phyloP scores from a whole-genome alignment of 441 rosid genomes.

The Theobroma grandiflorum region DNA sequence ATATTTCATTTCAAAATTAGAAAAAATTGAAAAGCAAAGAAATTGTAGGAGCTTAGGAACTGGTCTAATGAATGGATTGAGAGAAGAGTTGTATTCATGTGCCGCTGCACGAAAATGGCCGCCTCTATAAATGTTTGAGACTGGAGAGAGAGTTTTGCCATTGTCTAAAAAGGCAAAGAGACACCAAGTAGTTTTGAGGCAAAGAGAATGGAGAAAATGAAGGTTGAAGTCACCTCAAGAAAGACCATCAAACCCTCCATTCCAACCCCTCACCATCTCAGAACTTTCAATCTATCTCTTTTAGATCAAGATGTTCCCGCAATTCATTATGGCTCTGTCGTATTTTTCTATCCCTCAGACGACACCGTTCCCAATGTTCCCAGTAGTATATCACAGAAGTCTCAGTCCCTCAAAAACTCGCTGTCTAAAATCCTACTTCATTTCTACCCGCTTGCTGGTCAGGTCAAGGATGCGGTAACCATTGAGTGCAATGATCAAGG shows the following conservation, averaged over 20 bases:
- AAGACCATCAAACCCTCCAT: conserved; percentile 39
- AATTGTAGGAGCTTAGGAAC: too few species aligned
- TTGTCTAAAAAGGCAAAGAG: neutral
- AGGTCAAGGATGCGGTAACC: conserved; percentile 20
- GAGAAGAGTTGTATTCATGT: too few species aligned
- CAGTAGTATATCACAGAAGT: neutral
- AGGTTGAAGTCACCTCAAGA: conserved; percentile 27
- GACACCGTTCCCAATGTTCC: neutral
- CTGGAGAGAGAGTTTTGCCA: too few species aligned
- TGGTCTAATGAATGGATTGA: too few species aligned
- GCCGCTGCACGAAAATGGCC: too few species aligned
- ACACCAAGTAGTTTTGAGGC: neutral
- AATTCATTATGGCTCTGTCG: conserved; percentile 29
- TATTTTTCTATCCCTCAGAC: conserved; percentile 31
- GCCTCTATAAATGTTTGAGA: too few species aligned
- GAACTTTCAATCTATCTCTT: conserved; percentile 35
- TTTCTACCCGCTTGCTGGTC: conserved; percentile 18
- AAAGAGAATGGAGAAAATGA: neutral
- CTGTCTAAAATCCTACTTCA: conserved; percentile 7
- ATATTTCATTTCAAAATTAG: too few species aligned
- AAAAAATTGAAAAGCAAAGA: too few species aligned
- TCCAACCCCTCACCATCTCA: conserved; percentile 38
- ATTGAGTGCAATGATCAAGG: conserved; percentile 40
- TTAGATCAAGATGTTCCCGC: conserved; percentile 43
- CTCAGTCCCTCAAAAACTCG: neutral